Evolutionary conservation across 495 filamentous ascomycete genomes (phyloP).

Genomic region (Penicillium daleae): DNA sequence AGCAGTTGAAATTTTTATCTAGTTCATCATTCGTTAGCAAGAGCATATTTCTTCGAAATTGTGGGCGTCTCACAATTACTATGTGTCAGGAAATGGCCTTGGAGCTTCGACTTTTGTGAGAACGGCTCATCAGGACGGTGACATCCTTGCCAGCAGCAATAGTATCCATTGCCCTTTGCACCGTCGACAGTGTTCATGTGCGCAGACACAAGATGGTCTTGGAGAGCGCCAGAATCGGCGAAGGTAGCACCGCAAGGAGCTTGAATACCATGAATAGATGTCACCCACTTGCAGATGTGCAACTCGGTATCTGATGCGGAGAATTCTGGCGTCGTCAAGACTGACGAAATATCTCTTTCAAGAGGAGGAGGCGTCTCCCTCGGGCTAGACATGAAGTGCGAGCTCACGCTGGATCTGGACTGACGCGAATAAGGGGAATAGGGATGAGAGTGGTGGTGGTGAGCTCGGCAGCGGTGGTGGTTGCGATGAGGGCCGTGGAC

Average conservation of each 20-base stretch:
- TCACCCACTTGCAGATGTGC: conserved; percentile 46
- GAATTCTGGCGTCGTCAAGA: conserved; percentile 47
- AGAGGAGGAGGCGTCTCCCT: conserved; percentile 50
- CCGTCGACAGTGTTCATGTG: conserved; percentile 50
- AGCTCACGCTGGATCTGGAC: conserved; percentile 48
- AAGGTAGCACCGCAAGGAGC: conserved; percentile 43
- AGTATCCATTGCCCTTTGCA: conserved; percentile 52
- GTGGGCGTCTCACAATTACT: conserved; percentile 44
- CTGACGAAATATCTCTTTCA: conserved; percentile 43
- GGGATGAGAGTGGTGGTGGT: conserved; percentile 40
- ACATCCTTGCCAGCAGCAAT: conserved; percentile 53
- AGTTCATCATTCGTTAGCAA: conserved; percentile 1
- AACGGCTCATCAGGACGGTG: conserved; percentile 52
- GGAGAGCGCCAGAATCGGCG: conserved; percentile 40
- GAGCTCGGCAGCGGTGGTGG: conserved; percentile 43
- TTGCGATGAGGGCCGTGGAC: conserved; percentile 41
- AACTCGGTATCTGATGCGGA: conserved; percentile 38
- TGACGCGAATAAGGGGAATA: conserved; percentile 50
- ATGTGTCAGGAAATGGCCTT: conserved; percentile 53
- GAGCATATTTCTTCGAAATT: not conserved
- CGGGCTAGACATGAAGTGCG: conserved; percentile 45
- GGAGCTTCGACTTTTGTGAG: conserved; percentile 55
- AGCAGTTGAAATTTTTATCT: conserved; percentile 53
- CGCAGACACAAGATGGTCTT: conserved; percentile 45
- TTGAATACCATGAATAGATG: conserved; percentile 34